Base-by-base conservation (phyloP, 129 eudicot genomes). In the Escallonia rubra region DNA sequence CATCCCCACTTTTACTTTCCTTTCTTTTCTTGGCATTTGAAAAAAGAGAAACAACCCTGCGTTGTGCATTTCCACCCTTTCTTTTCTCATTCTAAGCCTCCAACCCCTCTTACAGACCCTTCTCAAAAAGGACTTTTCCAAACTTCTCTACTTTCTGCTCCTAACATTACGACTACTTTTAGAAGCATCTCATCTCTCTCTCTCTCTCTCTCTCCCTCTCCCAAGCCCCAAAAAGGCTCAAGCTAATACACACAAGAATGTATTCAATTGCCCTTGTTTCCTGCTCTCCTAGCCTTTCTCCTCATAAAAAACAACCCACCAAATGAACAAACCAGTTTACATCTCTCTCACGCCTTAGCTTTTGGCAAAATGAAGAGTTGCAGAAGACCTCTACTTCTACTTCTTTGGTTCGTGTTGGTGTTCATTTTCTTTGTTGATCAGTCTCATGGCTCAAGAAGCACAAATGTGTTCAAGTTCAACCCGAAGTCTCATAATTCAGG, bases 371-470 rank as follows among this genome's bases (percentile, higher is more conserved):
- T 75, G 63, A 59, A 59, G 8, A 13, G 41, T 10, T 52, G 66
- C 3, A 74, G 56, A 38, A 68, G 76, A 43, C 39, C 41, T 4
- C 1, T 34, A 41, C 0, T 38, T 12, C 66, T 42, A 11, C n/a
- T 68, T 4, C 4, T 65, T 46, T 73, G 74, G 67, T 12, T 64
- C 16, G 34, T 74, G 1, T 3, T 71, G 41, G 59, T 77, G 47
- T 48, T 72, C 41, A 59, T 72, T 56, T 57, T 63, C 49, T 48
- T 66, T 54, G 56, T 65, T 64, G 67, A 67, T 43, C 54, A 76
- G 38, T 55, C 61, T 53, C 62, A 78, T 43, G 83, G 77, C 34
- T 64, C 89, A 70, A 83, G 90, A 71, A 73, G 76, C 7, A 63
- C 39, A 61, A 74, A 76, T 65, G 74, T 78, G 41, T 84, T 77